These are phyloP conservation scores for Metschnikowia bowlesiae DNA, from an alignment of 805 yeast species.

Conservation along the genomic window DNA sequence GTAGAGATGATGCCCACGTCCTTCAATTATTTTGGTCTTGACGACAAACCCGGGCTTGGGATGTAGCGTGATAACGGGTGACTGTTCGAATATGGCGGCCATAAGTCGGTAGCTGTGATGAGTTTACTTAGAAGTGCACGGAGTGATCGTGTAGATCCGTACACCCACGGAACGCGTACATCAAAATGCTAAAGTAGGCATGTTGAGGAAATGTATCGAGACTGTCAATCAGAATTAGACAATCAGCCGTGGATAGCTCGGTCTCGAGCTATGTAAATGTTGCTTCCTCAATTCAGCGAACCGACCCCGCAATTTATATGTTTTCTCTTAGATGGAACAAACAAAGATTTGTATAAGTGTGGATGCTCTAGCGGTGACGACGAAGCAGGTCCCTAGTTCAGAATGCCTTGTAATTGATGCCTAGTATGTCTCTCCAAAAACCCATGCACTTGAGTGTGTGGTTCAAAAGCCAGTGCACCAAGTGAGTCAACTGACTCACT, in stretches of 20 bases:
- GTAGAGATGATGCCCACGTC: constrained; percentile 28
- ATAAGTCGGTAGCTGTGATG: not conserved
- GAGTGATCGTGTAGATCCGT: not conserved
- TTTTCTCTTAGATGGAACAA: no score
- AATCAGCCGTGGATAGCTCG: no score
- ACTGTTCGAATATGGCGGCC: constrained; percentile 17
- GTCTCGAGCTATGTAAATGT: no score
- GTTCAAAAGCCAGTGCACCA: not conserved
- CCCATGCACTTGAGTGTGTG: not conserved
- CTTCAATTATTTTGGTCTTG: constrained; percentile 51
- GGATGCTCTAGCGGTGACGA: no score
- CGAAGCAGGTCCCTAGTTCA: no score
- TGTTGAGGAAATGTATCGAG: no score
- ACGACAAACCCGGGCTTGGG: constrained; percentile 75
- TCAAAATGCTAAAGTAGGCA: not conserved
- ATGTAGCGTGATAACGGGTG: constrained; percentile 15
- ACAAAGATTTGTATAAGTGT: no score
- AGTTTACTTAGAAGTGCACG: not conserved
- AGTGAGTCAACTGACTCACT: constrained; percentile 2
- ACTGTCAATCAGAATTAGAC: no score
- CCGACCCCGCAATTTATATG: no score
- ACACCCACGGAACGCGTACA: not conserved
- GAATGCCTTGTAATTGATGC: no score
- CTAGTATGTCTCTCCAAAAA: no score
- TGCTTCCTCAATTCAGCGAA: no score